These are phyloP conservation scores for Colletotrichum horii DNA, from an alignment of 2,329 filamentous ascomycete genomes.

Conservation along the genomic window DNA sequence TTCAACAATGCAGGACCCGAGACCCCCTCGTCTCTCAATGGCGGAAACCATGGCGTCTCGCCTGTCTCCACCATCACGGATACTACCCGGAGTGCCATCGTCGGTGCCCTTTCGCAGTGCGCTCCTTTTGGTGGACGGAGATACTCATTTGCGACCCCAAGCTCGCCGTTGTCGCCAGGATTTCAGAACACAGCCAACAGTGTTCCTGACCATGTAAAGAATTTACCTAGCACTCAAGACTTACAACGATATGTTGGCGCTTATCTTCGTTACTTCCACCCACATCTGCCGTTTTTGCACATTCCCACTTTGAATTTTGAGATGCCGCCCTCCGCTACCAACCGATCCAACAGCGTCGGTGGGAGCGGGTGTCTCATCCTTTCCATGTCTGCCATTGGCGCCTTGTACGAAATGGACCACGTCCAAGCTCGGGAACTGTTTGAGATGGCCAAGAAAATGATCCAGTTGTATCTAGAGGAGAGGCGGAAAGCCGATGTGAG, in stretches of 20 bases:
- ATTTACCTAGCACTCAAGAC: constrained; percentile 80
- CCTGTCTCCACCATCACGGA: constrained; percentile 70
- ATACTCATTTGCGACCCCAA: constrained; percentile 65
- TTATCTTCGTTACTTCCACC: constrained; percentile 92
- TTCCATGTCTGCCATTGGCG: constrained; percentile 79
- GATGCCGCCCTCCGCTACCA: constrained; percentile 67
- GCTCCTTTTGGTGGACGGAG: constrained; percentile 63
- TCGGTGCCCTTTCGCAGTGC: constrained; percentile 64
- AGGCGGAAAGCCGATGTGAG: constrained; percentile 83
- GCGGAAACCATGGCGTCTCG: constrained; percentile 63
- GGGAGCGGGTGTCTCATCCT: constrained; percentile 87
- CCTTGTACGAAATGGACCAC: constrained; percentile 84
- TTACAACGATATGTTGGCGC: constrained; percentile 89
- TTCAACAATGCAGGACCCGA: constrained; percentile 70
- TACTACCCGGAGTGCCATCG: constrained; percentile 65
- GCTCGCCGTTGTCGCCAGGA: constrained; percentile 60
- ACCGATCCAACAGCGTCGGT: constrained; percentile 66
- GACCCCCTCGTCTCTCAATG: constrained; percentile 74
- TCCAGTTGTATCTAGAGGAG: constrained; percentile 90
- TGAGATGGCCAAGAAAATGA: constrained; percentile 94
- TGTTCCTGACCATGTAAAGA: constrained; percentile 57
- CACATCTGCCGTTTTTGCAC: constrained; percentile 93
- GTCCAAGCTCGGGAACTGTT: constrained; percentile 84
- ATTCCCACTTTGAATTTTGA: constrained; percentile 92
- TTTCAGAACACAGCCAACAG: constrained; percentile 52